phyloP scores from a whole-genome alignment of 176 grass and related monocot genomes.

The Carex cristatella region DNA sequence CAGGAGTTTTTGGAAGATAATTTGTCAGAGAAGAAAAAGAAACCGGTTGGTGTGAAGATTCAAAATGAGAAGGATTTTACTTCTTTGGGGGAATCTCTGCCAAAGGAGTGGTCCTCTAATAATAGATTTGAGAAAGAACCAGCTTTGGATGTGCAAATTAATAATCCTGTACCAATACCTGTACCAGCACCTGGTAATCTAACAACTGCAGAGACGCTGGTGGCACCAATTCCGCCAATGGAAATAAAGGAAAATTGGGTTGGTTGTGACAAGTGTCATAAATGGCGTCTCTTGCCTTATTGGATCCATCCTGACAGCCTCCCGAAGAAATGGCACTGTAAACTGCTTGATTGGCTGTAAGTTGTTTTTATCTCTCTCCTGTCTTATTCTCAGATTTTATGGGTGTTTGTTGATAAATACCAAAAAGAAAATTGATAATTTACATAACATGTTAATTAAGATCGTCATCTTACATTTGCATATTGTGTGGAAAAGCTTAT shows the following conservation, averaged over 20 bases:
- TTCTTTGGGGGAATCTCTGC: constrained; percentile 27
- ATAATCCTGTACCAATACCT: constrained; percentile 43
- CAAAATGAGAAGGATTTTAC: constrained; percentile 48
- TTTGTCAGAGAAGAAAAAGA: constrained; percentile 48
- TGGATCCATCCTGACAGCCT: constrained; percentile 55
- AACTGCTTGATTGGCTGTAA: constrained; percentile 95
- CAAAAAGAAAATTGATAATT: background rate
- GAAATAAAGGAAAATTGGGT: constrained; percentile 96
- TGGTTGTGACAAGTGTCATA: constrained; percentile 83
- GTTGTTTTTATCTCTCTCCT: constrained; percentile 30
- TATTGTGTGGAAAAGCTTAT: background rate
- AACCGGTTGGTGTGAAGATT: constrained; percentile 31
- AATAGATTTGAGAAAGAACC: constrained; percentile 40
- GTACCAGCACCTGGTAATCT: constrained; percentile 42
- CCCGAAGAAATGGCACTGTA: constrained; percentile 88
- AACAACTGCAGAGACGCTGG: constrained; percentile 24
- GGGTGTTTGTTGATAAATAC: background rate
- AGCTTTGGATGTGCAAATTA: constrained; percentile 29
- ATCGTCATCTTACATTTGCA: background rate
- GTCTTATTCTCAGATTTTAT: background rate
- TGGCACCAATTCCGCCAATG: constrained; percentile 29
- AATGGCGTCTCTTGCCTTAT: constrained; percentile 94
- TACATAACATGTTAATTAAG: background rate
- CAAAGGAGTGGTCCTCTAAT: constrained; percentile 42
- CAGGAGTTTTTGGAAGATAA: constrained; percentile 28